phyloP scores from a whole-genome alignment of 176 grass and related monocot species.

The Phyllostachys edulis region DNA sequence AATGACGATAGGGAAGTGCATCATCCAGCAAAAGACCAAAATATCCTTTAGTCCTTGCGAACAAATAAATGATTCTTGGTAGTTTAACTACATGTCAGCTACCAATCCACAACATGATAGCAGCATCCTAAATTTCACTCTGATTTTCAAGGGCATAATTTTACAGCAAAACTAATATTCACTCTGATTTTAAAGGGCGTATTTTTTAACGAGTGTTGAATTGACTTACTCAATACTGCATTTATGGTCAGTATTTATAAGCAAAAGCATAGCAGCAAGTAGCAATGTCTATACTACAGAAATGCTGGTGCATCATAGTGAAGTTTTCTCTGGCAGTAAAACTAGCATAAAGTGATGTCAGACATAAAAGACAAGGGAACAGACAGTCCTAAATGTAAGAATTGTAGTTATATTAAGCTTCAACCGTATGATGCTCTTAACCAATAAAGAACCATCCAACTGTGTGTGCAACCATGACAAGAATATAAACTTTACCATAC shows the following conservation, averaged over 20 bases:
- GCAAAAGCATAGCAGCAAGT: not conserved
- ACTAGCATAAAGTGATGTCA: conserved; percentile 6
- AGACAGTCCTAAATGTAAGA: conserved; percentile 1
- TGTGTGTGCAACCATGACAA: not conserved
- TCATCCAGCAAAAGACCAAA: not conserved
- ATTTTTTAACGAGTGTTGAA: not conserved
- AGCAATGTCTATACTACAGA: not conserved
- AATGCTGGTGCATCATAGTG: not conserved
- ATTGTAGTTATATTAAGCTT: conserved; percentile 20
- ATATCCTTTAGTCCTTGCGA: not conserved
- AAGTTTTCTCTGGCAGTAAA: conserved; percentile 2
- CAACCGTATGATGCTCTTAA: not conserved
- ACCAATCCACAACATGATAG: not conserved
- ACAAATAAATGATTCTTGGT: not conserved
- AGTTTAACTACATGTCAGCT: conserved; percentile 1
- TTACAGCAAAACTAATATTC: not conserved
- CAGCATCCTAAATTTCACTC: not conserved
- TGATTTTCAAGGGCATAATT: not conserved
- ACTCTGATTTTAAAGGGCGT: not conserved
- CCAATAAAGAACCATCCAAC: not conserved
- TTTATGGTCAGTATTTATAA: conserved; percentile 23
- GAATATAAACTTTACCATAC: not conserved
- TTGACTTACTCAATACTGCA: conserved; percentile 5
- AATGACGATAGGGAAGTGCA: not conserved
- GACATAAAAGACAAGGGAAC: not conserved